Evolutionary conservation across 805 yeast genomes (phyloP).

Genomic region (Danielozyma ontarioensis): DNA sequence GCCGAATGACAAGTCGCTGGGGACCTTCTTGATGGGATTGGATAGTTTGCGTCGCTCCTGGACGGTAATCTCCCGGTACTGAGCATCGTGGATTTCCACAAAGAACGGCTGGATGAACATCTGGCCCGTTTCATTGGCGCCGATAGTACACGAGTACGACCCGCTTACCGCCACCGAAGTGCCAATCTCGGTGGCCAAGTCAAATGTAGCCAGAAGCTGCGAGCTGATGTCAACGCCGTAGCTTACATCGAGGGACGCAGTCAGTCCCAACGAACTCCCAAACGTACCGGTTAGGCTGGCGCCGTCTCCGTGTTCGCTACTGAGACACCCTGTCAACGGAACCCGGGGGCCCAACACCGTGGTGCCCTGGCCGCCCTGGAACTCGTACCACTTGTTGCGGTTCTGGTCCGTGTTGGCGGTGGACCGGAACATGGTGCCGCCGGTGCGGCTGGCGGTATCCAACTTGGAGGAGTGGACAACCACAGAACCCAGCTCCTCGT

Average conservation of each 20-base stretch:
- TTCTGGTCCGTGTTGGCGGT: conserved; percentile 1
- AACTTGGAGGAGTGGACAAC: conserved; percentile 12
- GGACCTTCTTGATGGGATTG: conserved; percentile 1
- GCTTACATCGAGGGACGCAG: conserved; percentile 8
- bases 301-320: conserved; percentile 13
- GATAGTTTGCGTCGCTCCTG: conserved; percentile 3
- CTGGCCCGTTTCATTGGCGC: conserved; percentile 16
- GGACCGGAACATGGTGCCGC: conserved; percentile 3
- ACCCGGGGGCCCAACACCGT: conserved; percentile 4
- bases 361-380: conserved; percentile 1
- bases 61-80: conserved; percentile 8
- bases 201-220: conserved; percentile 1
- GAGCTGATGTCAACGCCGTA: conserved; percentile 1
- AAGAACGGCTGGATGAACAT: conserved; percentile 14
- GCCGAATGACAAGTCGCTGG: conserved; percentile 2
- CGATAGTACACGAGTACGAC: conserved; percentile 11
- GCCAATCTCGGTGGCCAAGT: conserved; percentile 1
- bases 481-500: conserved; percentile 7
- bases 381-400: conserved; percentile 12
- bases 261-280: conserved; percentile 8
- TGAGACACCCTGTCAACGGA: conserved; percentile 17
- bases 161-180: conserved; percentile 7
- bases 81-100: conserved; percentile 6
- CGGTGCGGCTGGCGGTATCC: conserved; percentile 9
- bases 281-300: conserved; percentile 13